phyloP scores from a whole-genome alignment of 2,329 filamentous ascomycete species.

The Alternaria infectoria region DNA sequence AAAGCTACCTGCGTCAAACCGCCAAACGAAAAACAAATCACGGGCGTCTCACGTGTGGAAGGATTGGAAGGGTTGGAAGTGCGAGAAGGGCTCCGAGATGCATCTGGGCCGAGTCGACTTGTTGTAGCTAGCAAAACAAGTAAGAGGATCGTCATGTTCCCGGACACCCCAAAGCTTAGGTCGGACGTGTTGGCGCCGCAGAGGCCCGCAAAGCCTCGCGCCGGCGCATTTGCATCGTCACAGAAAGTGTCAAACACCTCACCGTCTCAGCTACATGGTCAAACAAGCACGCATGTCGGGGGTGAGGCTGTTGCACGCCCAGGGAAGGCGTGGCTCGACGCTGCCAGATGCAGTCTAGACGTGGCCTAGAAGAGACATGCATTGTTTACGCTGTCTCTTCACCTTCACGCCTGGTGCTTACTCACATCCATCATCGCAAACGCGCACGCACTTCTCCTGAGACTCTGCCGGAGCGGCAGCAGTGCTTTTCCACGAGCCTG shows the following conservation, averaged over 20 bases:
- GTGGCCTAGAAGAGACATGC: not conserved
- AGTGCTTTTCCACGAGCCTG: not conserved
- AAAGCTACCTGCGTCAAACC: constrained; percentile 5
- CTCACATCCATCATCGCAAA: not conserved
- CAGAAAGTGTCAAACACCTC: constrained; percentile 5
- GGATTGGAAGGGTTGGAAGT: not conserved
- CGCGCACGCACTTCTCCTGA: not conserved
- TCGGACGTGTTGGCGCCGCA: constrained; percentile 7
- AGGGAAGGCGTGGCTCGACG: not conserved
- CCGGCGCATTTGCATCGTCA: constrained; percentile 1
- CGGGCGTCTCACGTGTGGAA: not conserved
- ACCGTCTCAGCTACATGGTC: not conserved
- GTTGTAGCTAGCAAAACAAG: constrained; percentile 14
- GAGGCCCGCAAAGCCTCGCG: constrained; percentile 1
- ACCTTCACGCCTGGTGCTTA: not conserved
- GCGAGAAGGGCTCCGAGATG: constrained; percentile 2
- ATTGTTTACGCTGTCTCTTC: not conserved
- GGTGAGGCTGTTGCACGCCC: not conserved
- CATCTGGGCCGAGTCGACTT: constrained; percentile 1
- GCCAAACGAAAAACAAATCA: not conserved
- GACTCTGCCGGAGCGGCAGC: not conserved
- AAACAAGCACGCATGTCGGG: not conserved
- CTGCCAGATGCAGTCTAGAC: not conserved
- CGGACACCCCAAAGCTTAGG: constrained; percentile 9
- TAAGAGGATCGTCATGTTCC: constrained; percentile 16